Conservation (phyloP, 2,329 filamentous ascomycete species). For the Colletotrichum sp. region DNA sequence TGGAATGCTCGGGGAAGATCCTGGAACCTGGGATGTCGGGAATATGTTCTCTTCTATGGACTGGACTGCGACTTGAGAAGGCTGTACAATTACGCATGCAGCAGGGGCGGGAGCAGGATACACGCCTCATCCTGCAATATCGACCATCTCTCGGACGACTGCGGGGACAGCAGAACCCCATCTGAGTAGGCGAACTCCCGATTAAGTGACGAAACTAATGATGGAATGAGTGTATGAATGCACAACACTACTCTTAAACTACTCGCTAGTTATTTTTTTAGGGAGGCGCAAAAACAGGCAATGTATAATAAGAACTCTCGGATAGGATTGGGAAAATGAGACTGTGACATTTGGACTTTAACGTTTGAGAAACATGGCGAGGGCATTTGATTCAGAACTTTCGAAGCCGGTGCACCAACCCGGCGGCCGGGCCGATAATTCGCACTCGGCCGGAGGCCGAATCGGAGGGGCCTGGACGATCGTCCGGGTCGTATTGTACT, state of each 20-base stretch:
- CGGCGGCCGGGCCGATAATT: not conserved
- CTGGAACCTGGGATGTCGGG: constrained; percentile 3
- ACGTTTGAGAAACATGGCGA: not conserved
- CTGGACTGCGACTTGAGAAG: constrained; percentile 12
- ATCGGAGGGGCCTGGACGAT: not conserved
- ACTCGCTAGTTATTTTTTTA: not conserved
- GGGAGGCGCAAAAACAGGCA: not conserved
- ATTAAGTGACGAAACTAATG: not conserved
- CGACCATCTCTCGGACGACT: not conserved
- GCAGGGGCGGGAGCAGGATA: not conserved
- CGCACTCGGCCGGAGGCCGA: not conserved
- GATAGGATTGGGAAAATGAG: not conserved
- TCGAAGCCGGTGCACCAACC: not conserved
- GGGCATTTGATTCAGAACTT: not conserved
- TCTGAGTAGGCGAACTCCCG: not conserved
- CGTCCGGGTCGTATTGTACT: not conserved
- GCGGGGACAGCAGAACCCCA: not conserved
- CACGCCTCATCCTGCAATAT: not conserved
- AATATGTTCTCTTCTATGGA: constrained; percentile 13
- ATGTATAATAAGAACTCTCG: not conserved
- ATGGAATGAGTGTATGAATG: not conserved
- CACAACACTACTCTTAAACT: not conserved
- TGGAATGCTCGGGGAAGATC: constrained; percentile 5
- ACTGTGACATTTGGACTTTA: not conserved
- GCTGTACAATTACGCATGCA: not conserved